Evolutionary conservation across 306 rosid species (phyloP).

Genomic region (Cajanus cajan): DNA sequence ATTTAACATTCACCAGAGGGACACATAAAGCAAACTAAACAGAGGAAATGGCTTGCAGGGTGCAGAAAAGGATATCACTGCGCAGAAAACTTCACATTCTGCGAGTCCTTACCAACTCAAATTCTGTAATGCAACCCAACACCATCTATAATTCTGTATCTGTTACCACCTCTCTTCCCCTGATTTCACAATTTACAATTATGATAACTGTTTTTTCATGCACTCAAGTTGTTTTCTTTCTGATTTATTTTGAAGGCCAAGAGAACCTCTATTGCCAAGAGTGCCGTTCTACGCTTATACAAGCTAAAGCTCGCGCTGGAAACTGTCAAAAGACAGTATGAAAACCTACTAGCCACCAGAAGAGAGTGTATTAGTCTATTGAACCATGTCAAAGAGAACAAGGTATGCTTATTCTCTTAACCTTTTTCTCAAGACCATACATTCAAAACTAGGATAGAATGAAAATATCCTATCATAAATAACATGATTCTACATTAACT

Average conservation of each 20-base stretch:
- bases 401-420: conserved; percentile 21
- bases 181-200: neutral
- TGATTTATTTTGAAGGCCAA: conserved; percentile 41
- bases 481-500: too few relatives aligned
- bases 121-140: conserved; percentile 44
- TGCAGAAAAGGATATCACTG: conserved; percentile 50
- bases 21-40: neutral
- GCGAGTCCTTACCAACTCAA: conserved; percentile 44
- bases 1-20: conserved; percentile 32
- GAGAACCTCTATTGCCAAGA: conserved; percentile 21
- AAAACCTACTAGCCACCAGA: conserved; percentile 34
- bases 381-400: conserved; percentile 32
- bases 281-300: conserved; percentile 26
- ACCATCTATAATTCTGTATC: neutral
- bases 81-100: conserved; percentile 66
- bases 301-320: conserved; percentile 39
- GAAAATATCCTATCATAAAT: neutral
- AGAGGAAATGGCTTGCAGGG: conserved; percentile 54
- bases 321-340: conserved; percentile 43
- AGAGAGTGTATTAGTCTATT: conserved; percentile 16
- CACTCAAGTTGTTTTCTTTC: conserved; percentile 1
- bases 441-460: neutral
- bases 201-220: neutral
- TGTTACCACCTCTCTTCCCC: neutral
- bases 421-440: neutral